A percentile compares a stretch with the other conserved stretches of the same genome.
Conservation (phyloP, 2,329 filamentous ascomycete species). For the Corniculantispora saksenae region DNA sequence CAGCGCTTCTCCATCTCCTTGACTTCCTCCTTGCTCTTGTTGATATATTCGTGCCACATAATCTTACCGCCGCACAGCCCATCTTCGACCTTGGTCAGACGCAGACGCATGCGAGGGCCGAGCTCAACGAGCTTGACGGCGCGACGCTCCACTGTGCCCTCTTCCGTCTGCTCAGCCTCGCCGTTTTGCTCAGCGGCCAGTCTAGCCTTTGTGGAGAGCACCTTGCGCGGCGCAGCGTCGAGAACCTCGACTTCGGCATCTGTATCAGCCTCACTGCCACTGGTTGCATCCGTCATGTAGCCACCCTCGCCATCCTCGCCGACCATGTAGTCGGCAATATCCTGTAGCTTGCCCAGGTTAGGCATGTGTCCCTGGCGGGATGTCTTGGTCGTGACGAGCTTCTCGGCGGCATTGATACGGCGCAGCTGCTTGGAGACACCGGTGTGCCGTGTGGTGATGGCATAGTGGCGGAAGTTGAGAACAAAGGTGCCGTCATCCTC, state of each 20-base stretch:
- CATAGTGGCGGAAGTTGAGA: conserved; percentile 88
- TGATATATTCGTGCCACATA: conserved; percentile 96
- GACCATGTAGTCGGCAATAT: conserved; percentile 93
- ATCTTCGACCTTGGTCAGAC: conserved; percentile 94
- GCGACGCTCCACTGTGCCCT: conserved; percentile 72
- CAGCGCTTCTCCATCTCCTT: conserved; percentile 79
- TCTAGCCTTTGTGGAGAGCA: conserved; percentile 55
- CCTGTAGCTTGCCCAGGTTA: conserved; percentile 86
- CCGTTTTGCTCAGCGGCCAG: conserved; percentile 41
- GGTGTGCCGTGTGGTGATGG: conserved; percentile 85
- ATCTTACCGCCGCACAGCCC: conserved; percentile 86
- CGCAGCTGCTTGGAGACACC: conserved; percentile 83
- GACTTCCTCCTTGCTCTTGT: conserved; percentile 78
- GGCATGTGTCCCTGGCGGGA: conserved; percentile 71
- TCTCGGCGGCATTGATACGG: conserved; percentile 82
- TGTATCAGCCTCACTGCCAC: conserved; percentile 89
- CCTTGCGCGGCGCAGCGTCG: conserved; percentile 63
- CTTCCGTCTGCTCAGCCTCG: conserved; percentile 46
- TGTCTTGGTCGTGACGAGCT: conserved; percentile 63
- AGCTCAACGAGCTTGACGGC: conserved; percentile 91
- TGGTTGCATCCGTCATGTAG: conserved; percentile 82
- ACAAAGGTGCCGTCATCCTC: conserved; percentile 71
- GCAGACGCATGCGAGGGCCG: conserved; percentile 83
- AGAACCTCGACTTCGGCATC: conserved; percentile 92
- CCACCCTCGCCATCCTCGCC: conserved; percentile 70